These are phyloP conservation scores for Leccinum pallidistipes DNA, from an alignment of 1,284 basidiomycete genomes.

Conservation along the genomic window DNA sequence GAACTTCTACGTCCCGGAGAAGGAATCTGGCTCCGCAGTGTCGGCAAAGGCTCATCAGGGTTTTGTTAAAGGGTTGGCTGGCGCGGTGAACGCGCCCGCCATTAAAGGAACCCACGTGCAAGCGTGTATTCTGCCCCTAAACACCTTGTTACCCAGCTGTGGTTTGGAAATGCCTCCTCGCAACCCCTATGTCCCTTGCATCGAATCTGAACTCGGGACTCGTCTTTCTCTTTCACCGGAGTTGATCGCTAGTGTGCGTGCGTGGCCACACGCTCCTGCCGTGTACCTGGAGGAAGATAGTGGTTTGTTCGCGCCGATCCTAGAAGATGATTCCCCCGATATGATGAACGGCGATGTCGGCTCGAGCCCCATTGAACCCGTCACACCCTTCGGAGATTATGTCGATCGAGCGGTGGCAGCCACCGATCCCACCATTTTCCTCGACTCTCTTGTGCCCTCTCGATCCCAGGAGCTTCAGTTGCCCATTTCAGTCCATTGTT, in stretches of 20 bases:
- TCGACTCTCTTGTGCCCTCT: conserved; percentile 19
- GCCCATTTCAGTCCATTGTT: conserved; percentile 19
- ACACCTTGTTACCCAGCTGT: conserved; percentile 33
- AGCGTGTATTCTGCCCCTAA: conserved; percentile 78
- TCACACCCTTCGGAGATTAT: conserved; percentile 74
- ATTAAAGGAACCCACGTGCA: conserved; percentile 82
- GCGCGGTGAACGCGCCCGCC: conserved; percentile 64
- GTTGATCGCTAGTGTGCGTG: conserved; percentile 16
- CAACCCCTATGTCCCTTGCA: conserved; percentile 21
- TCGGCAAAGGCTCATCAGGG: conserved; percentile 37
- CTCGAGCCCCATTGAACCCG: conserved; percentile 68
- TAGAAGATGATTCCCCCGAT: conserved; percentile 66
- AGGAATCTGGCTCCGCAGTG: conserved; percentile 36
- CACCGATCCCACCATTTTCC: conserved; percentile 29
- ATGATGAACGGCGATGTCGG: conserved; percentile 47
- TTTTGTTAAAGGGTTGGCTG: conserved; percentile 75
- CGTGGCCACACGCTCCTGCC: conserved; percentile 24
- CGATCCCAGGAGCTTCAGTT: conserved; percentile 25
- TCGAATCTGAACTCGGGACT: conserved; percentile 40
- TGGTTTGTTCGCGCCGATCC: conserved; percentile 60
- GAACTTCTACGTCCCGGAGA: conserved; percentile 63
- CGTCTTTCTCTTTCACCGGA: conserved; percentile 4
- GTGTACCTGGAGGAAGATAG: conserved; percentile 38
- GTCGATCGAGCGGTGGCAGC: conserved; percentile 68
- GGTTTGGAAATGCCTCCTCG: conserved; percentile 20